phyloP scores from a whole-genome alignment of 78 protist genomes.

The Dictyostelium brefeldianum region DNA sequence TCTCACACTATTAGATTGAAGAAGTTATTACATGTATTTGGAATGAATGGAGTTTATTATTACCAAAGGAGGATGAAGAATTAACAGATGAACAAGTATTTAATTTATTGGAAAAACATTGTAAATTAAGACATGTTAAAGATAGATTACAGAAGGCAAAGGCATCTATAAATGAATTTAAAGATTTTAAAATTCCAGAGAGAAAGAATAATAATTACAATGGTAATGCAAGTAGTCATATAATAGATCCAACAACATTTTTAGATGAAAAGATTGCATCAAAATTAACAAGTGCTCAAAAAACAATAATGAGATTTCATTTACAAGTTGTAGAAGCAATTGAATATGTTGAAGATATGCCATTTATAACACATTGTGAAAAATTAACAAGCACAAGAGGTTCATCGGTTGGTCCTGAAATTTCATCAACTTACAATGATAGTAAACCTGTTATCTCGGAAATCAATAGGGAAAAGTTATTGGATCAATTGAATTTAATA shows the following conservation, averaged over 20 bases:
- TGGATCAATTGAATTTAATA: constrained; percentile 23
- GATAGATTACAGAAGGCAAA: constrained; percentile 62
- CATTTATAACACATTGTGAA: constrained; percentile 55
- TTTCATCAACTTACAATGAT: not conserved
- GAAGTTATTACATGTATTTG: constrained; percentile 63
- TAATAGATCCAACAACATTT: not conserved
- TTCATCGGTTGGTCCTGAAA: constrained; percentile 41
- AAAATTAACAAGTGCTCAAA: constrained; percentile 61
- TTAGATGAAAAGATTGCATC: constrained; percentile 75
- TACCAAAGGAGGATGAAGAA: constrained; percentile 74
- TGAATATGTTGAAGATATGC: constrained; percentile 69
- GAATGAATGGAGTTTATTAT: constrained; percentile 62
- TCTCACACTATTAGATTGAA: constrained; percentile 68
- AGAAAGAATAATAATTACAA: not conserved
- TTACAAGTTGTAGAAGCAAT: constrained; percentile 75
- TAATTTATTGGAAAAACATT: constrained; percentile 61
- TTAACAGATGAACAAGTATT: constrained; percentile 61
- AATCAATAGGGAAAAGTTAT: constrained; percentile 36
- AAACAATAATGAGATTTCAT: constrained; percentile 74
- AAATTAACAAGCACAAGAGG: constrained; percentile 47
- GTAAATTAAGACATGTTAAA: constrained; percentile 75
- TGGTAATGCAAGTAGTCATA: constrained; percentile 1
- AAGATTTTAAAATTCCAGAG: constrained; percentile 56
- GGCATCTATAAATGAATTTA: constrained; percentile 54
- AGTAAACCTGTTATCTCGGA: constrained; percentile 50